A percentile compares a stretch with the other conserved stretches of the same genome.
Evolutionary conservation across 768 basidiomycete species (phyloP).

Genomic region (Suillus paluster): DNA sequence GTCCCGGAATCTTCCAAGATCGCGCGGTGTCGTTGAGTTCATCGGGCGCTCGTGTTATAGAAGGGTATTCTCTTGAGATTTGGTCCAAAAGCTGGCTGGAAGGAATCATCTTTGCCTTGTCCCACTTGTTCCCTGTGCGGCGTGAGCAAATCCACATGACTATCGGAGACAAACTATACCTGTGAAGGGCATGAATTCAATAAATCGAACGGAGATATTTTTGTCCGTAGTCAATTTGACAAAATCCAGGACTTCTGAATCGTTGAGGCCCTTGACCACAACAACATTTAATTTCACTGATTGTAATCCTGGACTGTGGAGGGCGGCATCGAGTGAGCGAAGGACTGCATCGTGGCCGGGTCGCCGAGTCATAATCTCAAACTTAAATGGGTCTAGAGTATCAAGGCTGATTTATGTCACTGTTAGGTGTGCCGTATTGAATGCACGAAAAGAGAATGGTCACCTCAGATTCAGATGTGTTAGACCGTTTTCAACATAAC

Average conservation of each 20-base stretch:
- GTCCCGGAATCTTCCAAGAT: constrained; percentile 75
- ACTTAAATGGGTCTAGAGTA: constrained; percentile 85
- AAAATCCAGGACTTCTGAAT: constrained; percentile 79
- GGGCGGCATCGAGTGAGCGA: constrained; percentile 65
- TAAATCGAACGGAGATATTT: constrained; percentile 77
- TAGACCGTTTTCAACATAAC: constrained; percentile 69
- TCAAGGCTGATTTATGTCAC: constrained; percentile 59
- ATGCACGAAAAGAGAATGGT: constrained; percentile 4
- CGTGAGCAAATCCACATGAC: constrained; percentile 11
- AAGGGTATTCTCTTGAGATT: constrained; percentile 53
- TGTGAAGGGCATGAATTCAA: constrained; percentile 95
- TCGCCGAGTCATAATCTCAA: constrained; percentile 85
- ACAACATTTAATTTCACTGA: constrained; percentile 87
- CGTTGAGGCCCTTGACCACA: constrained; percentile 80
- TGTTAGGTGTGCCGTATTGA: constrained; percentile 8
- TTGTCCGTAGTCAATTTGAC: constrained; percentile 72
- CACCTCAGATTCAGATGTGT: constrained; percentile 77
- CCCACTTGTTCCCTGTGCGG: constrained; percentile 82
- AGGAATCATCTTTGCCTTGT: constrained; percentile 79
- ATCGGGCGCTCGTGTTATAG: constrained; percentile 61
- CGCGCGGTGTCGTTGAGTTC: constrained; percentile 82
- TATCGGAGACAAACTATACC: constrained; percentile 45
- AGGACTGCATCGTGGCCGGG: constrained; percentile 78
- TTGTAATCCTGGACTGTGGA: constrained; percentile 51
- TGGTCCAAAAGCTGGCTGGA: constrained; percentile 63